Conservation (phyloP, 148 eudicot genomes). For the Cornus kousa region DNA sequence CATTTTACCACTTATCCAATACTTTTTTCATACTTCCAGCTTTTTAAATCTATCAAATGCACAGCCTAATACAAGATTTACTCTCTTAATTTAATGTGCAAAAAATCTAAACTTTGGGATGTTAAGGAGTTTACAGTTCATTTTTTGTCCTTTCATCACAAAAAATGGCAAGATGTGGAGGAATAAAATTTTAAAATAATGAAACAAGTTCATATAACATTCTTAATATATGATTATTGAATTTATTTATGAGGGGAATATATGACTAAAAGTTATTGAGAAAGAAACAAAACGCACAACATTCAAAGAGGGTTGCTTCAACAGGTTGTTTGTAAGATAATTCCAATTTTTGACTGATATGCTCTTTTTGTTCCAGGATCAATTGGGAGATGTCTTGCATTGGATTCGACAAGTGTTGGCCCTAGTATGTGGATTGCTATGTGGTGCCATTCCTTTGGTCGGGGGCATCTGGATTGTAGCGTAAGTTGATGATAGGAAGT, state of each 20-base stretch:
- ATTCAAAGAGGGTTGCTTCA: background rate
- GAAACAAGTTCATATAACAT: background rate
- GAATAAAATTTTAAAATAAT: background rate
- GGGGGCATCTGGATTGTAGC: conserved; percentile 91
- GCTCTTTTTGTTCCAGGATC: conserved; percentile 56
- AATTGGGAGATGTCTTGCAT: conserved; percentile 87
- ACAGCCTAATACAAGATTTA: too few relatives aligned
- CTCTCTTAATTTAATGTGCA: too few relatives aligned
- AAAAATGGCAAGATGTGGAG: too few relatives aligned
- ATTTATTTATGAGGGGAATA: background rate
- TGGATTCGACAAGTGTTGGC: conserved; percentile 90
- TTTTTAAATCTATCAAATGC: too few relatives aligned
- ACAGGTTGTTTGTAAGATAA: background rate
- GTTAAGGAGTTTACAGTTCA: too few relatives aligned
- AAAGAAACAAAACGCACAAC: background rate
- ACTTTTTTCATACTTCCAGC: too few relatives aligned
- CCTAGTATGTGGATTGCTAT: conserved; percentile 75
- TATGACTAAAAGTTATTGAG: background rate
- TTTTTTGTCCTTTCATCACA: too few relatives aligned
- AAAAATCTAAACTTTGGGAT: too few relatives aligned
- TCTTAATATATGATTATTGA: background rate
- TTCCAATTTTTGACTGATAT: background rate
- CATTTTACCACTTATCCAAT: too few relatives aligned
- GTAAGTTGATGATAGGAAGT: conserved; percentile 48
- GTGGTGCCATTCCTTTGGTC: conserved; percentile 93